phyloP scores from a whole-genome alignment of 371 early-diverging fungal species.

The Mortierella sp. region DNA sequence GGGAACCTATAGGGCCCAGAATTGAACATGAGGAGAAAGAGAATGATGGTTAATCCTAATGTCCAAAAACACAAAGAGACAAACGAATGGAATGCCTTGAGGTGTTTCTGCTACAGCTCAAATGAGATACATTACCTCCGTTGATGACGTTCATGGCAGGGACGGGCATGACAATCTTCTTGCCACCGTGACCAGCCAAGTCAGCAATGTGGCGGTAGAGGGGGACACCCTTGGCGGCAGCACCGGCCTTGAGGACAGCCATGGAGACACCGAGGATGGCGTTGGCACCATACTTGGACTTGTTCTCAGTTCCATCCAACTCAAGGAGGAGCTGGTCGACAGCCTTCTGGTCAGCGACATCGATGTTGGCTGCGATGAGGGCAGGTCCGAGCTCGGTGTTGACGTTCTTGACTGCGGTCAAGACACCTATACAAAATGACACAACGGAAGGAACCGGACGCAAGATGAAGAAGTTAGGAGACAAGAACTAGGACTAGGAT shows the following conservation, averaged over 20 bases:
- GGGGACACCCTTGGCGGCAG: conserved; percentile 90
- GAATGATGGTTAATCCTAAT: neutral
- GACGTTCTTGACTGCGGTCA: conserved; percentile 93
- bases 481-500: neutral
- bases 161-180: conserved; percentile 92
- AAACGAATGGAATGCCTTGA: neutral
- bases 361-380: conserved; percentile 78
- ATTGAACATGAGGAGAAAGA: conserved; percentile 56
- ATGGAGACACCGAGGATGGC: conserved; percentile 98
- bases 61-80: neutral
- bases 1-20: conserved; percentile 86
- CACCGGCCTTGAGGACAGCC: conserved; percentile 96
- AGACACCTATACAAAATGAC: conserved; percentile 74
- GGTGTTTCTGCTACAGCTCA: neutral
- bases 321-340: conserved; percentile 93
- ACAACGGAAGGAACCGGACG: conserved; percentile 1
- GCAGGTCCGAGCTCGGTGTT: conserved; percentile 88
- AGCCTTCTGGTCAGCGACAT: conserved; percentile 86
- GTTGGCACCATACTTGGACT: conserved; percentile 97
- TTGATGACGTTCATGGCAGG: conserved; percentile 99
- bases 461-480: neutral
- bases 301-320: conserved; percentile 96
- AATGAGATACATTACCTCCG: conserved; percentile 81
- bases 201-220: conserved; percentile 94
- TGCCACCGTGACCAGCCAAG: conserved; percentile 78